Base-by-base conservation (phyloP, 345 rosid genomes). In the Pistacia atlantica region DNA sequence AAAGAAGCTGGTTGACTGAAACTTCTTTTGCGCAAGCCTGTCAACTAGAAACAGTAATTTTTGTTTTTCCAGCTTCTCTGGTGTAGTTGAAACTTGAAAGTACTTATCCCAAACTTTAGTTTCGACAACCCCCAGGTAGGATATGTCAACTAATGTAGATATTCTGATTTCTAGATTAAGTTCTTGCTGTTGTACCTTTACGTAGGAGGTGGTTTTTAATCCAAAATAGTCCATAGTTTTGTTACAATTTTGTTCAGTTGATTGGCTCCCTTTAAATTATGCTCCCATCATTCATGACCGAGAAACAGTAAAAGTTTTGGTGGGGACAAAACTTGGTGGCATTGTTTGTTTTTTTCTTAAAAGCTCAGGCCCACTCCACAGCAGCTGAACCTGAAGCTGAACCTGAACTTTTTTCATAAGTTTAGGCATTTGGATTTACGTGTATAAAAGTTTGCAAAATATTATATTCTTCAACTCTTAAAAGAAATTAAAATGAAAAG, bases 81-180 rank as follows among this genome's bases (percentile, higher is more conserved):
- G 10, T 51, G 28, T 45, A 60, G 61, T 63, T 58, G n/a, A 17
- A 46, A 60, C 51, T 63, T 58, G n/a, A 17, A 46, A 60, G 22
- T 42, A 22, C 25, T 45, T 25, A 13, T 28, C 28, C 11, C 54
- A 7, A 14, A 18, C 52, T 10, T 48, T 13, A 31, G 46, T 59
- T 73, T 11, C n/a, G 25, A 20, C 54, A 20, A 38, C 49, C 12
- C 14, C 35, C 4, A 1, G 45, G 78, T 55, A 67, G 22, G 38
- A 10, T 22, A 75, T 56, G 10, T 57, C 45, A 20, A 64, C 22
- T 35, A n/a, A 56, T 67, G 78, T 66, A 75, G 63, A 65, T 56
- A 66, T 42, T 65, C 64, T 38, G 38, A 45, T 13, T 17, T 33
- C 2, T 61, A 73, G 56, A 60, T 60, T 67, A 73, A 60, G n/a